Evolutionary conservation across 495 filamentous ascomycete species (phyloP).

Genomic region (Patellaria atrata): DNA sequence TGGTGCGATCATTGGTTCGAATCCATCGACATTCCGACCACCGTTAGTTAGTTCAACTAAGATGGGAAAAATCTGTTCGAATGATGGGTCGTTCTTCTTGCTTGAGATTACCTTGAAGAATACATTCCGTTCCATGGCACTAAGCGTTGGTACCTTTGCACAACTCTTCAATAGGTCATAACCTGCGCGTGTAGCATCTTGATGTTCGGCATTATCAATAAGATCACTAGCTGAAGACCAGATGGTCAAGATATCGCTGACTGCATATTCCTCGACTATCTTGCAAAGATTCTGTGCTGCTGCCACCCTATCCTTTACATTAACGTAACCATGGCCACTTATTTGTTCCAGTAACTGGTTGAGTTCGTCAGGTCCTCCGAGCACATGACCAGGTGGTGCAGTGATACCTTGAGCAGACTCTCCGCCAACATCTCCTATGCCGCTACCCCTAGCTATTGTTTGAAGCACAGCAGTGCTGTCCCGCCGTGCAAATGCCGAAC

Average conservation of each 20-base stretch:
- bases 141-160: slow-evolving; percentile 42
- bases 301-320: slow-evolving; percentile 5
- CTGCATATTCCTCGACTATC: slow-evolving; percentile 16
- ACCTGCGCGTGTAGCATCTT: slow-evolving; percentile 38
- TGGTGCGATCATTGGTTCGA: slow-evolving; percentile 46
- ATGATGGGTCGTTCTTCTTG: slow-evolving; percentile 38
- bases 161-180: slow-evolving; percentile 53
- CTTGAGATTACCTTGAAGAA: slow-evolving; percentile 47
- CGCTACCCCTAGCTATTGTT: too few species aligned
- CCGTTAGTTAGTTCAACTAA: slow-evolving; percentile 47
- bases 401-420: too few species aligned
- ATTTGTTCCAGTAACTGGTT: slow-evolving; percentile 12
- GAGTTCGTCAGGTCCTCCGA: slow-evolving; percentile 17
- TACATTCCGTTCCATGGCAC: slow-evolving; percentile 47
- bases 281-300: slow-evolving; percentile 10
- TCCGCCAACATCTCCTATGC: too few species aligned
- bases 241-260: slow-evolving; percentile 34
- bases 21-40: slow-evolving; percentile 48
- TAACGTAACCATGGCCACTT: too few species aligned
- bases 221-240: slow-evolving; percentile 54
- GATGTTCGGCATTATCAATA: slow-evolving; percentile 39
- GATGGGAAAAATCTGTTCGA: slow-evolving; percentile 47
- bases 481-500: neutral
- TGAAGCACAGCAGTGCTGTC: neutral
- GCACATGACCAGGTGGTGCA: slow-evolving; percentile 2